Base-by-base conservation (phyloP, 768 basidiomycete genomes). In the Porphyrellus cyaneotinctus region DNA sequence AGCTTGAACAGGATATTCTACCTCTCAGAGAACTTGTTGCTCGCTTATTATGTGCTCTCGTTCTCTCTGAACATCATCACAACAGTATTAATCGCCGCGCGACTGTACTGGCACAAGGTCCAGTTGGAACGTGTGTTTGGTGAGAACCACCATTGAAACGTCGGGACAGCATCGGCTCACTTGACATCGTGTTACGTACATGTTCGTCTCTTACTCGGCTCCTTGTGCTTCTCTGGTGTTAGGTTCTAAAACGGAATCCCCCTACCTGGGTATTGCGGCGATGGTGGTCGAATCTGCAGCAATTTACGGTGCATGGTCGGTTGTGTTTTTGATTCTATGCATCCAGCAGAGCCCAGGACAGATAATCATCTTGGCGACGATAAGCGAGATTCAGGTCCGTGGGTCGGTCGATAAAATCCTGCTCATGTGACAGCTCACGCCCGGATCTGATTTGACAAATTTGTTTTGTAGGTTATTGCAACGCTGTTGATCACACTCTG, bases 401-500 rank as follows among this genome's bases (percentile, higher is more conserved):
- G 31, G 26, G 63, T 10, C 10, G 1, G 12, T 0, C 1, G 14
- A 6, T 23, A 14, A 26, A 5, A 39, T 39, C 12, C 13, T 13
- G 3, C 32, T 12, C 30, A 7, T 7, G 30, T 31, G 30, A 31
- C 32, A 13, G 12, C 12, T 4, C 5, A 31, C 4, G 10, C 15
- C 0, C 30, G 17, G 31, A 39, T 33, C n/a, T 1, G n/a, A 60
- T 33, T 17, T 45, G 33, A 54, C 35, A 12, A 15, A 15, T 28
- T 20, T 33, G 14, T 3, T 1, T 14, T 20, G 6, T 14, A 65
- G 64, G 65, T 62, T 12, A 67, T 65, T 9, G 59, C 64, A 5
- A 59, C 64, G 2, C 43, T 67, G 26, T 33, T 67, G 55, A 65
- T 67, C 31, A 62, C 67, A 6, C 57, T 67, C 37, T 56, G 64